phyloP scores from a whole-genome alignment of 2,329 filamentous ascomycete species.

The Phialemoniopsis sp. region DNA sequence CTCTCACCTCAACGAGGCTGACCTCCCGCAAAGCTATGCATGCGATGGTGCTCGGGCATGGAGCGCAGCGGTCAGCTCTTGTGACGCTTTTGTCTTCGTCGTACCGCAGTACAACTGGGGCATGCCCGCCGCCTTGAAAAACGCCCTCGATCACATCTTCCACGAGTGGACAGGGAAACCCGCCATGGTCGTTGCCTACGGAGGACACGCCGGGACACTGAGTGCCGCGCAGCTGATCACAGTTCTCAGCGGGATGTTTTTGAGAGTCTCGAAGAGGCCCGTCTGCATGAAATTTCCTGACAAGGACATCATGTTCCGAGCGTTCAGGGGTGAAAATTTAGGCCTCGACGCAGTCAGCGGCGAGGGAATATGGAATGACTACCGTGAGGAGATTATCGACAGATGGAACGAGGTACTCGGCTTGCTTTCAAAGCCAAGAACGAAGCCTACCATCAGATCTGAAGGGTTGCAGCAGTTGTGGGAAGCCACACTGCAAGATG shows the following conservation, averaged over 20 bases:
- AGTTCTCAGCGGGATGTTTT: constrained; percentile 9
- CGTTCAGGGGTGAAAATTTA: not conserved
- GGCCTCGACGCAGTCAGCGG: too few relatives aligned
- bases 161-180: constrained; percentile 41
- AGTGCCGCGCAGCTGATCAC: constrained; percentile 10
- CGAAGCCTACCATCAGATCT: too few relatives aligned
- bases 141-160: constrained; percentile 42
- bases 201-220: constrained; percentile 21
- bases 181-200: constrained; percentile 21
- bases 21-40: constrained; percentile 14
- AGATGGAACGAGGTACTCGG: too few relatives aligned
- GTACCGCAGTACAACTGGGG: constrained; percentile 36
- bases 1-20: constrained; percentile 13
- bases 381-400: too few relatives aligned
- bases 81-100: constrained; percentile 23
- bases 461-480: too few relatives aligned
- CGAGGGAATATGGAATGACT: too few relatives aligned
- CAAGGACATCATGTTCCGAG: not conserved
- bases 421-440: too few relatives aligned
- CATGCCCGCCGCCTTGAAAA: constrained; percentile 38
- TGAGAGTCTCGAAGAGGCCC: constrained; percentile 13
- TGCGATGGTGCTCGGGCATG: constrained; percentile 19
- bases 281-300: constrained; percentile 9
- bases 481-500: too few relatives aligned
- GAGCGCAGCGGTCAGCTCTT: constrained; percentile 17